Percentiles rank a stretch among this genome's conserved stretches.
Evolutionary conservation across 202 grass and related monocot species (phyloP).

Genomic region (Brachypodium distachyon): DNA sequence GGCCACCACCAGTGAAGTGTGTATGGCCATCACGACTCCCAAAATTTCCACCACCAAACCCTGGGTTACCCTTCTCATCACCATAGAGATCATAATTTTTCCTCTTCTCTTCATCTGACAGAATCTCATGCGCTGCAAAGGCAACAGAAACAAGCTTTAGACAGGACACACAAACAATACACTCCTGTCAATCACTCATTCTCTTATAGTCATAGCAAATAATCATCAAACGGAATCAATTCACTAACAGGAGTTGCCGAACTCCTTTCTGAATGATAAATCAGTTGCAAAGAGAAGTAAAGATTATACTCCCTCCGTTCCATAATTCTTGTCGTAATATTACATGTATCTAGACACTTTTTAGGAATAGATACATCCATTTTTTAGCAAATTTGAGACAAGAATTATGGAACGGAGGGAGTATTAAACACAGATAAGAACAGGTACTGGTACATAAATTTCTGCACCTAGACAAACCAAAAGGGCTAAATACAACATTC

Average conservation of each 20-base stretch:
- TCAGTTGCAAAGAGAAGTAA: neutral
- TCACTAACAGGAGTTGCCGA: neutral
- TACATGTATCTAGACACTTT: too few species aligned
- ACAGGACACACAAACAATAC: too few species aligned
- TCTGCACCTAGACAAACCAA: neutral
- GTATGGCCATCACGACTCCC: slow-evolving; percentile 53
- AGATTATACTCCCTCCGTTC: too few species aligned
- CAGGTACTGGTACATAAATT: neutral
- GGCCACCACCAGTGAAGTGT: slow-evolving; percentile 55
- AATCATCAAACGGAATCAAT: neutral
- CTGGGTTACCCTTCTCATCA: slow-evolving; percentile 70
- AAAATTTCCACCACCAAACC: slow-evolving; percentile 57
- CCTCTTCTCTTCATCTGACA: slow-evolving; percentile 94
- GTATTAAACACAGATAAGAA: neutral
- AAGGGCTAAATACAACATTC: neutral
- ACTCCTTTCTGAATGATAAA: neutral
- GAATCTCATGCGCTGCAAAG: slow-evolving; percentile 84
- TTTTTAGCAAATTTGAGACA: too few species aligned
- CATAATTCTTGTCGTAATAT: too few species aligned
- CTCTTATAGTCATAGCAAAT: neutral
- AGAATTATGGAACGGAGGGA: too few species aligned
- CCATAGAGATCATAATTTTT: slow-evolving; percentile 89
- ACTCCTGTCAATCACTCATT: too few species aligned
- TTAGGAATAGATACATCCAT: too few species aligned
- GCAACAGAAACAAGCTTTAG: neutral